Percentiles rank a stretch among this genome's conserved stretches.
These are phyloP conservation scores for Pseudognaphalium luteoalbum DNA, from an alignment of 129 eudicot genomes.

Conservation along the genomic window DNA sequence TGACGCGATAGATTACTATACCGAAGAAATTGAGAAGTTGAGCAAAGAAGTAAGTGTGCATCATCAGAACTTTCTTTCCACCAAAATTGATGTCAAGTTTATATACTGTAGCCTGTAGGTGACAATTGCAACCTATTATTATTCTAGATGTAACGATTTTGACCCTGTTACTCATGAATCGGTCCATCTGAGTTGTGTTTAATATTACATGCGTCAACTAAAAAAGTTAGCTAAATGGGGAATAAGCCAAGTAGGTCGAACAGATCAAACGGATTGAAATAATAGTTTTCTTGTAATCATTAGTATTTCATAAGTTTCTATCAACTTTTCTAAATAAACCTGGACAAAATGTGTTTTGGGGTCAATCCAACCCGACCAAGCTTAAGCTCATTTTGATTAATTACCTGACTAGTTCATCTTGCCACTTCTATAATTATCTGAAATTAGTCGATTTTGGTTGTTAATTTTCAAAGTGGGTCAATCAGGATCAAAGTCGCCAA, in stretches of 20 bases:
- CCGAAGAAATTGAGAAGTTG: conserved; percentile 66
- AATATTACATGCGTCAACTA: too few relatives aligned
- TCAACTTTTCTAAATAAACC: too few relatives aligned
- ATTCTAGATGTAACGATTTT: background rate
- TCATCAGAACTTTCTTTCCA: background rate
- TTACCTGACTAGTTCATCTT: background rate
- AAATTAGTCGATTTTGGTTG: background rate
- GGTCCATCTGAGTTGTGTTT: too few relatives aligned
- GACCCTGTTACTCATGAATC: conserved; percentile 23
- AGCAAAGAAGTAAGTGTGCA: conserved; percentile 56
- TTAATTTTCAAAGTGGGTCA: background rate
- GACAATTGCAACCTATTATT: too few relatives aligned
- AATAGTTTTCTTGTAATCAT: too few relatives aligned
- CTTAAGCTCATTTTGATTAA: too few relatives aligned
- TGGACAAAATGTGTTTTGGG: too few relatives aligned
- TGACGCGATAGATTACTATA: conserved; percentile 83
- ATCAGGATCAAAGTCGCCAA: background rate
- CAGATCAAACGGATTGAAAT: background rate
- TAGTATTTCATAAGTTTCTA: too few relatives aligned
- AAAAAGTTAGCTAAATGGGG: too few relatives aligned
- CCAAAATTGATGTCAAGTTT: background rate
- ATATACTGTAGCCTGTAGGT: too few relatives aligned
- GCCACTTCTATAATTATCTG: background rate
- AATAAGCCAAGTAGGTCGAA: too few relatives aligned
- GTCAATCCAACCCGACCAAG: too few relatives aligned